Base-by-base conservation (phyloP, 345 rosid genomes). In the Salix koriyanagi region DNA sequence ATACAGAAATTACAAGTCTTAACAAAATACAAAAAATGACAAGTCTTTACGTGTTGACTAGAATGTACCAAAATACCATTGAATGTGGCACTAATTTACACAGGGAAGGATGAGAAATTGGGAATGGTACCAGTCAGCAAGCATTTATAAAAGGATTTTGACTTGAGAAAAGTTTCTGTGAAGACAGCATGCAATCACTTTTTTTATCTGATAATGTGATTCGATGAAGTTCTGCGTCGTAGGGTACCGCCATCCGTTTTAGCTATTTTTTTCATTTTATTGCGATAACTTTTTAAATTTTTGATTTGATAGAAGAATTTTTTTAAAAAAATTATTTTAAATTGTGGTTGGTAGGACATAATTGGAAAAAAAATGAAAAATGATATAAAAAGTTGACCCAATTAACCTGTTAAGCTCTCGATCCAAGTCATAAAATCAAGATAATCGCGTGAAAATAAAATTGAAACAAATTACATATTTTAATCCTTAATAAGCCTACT, bases 141-240 rank as follows among this genome's bases (percentile, higher is more conserved):
- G 75, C 80, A 76, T 75, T 74, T 64, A 74, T 71, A 74, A 48
- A 67, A 61, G 50, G 9, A 58, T 52, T 82, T 84, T 82, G 79
- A 79, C 52, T 64, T 4, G 19, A 62, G 65, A 54, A 61, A 42
- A 62, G 34, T 77, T 16, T 34, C 70, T 58, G 78, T 36, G 66
- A 72, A 77, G 78, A 81, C 76, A 67, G 69, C 71, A 37, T 72
- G 75, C 11, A 21, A 26, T 11, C 7, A 5, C 30, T 67, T 11
- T 1, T 32, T 48, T n/a, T 11, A 11, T 74, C 61, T 56, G 48
- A 5, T 25, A 19, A 46, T 4, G 52, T 11, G 21, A 66, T 71
- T 67, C 25, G 79, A 81, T 18, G 50, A 67, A 56, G 64, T 39
- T 71, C 74, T 72, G 65, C 4, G 4, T 28, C 16, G 37, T 4